Base-by-base conservation (phyloP, 2,329 filamentous ascomycete species). In the Aspergillus piperis region DNA sequence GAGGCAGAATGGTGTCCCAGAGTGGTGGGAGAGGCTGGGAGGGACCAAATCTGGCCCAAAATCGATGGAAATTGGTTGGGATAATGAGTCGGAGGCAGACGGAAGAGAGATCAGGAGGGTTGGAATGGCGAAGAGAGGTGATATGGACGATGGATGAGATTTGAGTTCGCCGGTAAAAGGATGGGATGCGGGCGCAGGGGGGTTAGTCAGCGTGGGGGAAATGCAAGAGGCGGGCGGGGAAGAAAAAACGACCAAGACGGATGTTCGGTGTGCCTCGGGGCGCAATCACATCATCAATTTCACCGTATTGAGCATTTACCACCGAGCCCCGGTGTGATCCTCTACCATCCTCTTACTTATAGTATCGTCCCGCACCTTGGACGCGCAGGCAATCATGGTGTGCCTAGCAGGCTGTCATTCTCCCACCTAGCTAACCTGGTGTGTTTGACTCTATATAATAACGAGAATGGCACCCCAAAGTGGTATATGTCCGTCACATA, bases 171-270 rank as follows among this genome's bases (percentile, higher is more conserved):
- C 41, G 25, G 44, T 23, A 25, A 50, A 51, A 52, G 57, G 57
- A 59, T 59, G 57, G 32, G 42, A 59, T 59, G 57, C 50, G 57
- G 57, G 57, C 57, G 48, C 25, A 30, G 49, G 8, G 21, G 41
- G 7, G 39, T 59, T 54, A 59, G 57, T 59, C 41, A 54, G 57
- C 49, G 57, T 58, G 57, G 57, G 57, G 44, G 41, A 49, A 36
- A 52, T 30, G 36, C 25, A 41, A 17, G 57, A 21, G 56, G 57
- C 41, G 57, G 39, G 51, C 50, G 52, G 42, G 56, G 50, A 54
- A 58, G 25, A 53, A 42, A 54, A 55, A 55, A 47, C 4, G 53
- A 42, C 53, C 53, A 42, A 55, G 53, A 47, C 39, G 53, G 53
- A 47, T 8, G 53, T 39, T 47, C 53, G 53, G 53, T 55, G 53